Percentiles rank a stretch among this genome's conserved stretches.
These are phyloP conservation scores for Eucalyptus marginata DNA, from an alignment of 345 rosid species.

Conservation along the genomic window DNA sequence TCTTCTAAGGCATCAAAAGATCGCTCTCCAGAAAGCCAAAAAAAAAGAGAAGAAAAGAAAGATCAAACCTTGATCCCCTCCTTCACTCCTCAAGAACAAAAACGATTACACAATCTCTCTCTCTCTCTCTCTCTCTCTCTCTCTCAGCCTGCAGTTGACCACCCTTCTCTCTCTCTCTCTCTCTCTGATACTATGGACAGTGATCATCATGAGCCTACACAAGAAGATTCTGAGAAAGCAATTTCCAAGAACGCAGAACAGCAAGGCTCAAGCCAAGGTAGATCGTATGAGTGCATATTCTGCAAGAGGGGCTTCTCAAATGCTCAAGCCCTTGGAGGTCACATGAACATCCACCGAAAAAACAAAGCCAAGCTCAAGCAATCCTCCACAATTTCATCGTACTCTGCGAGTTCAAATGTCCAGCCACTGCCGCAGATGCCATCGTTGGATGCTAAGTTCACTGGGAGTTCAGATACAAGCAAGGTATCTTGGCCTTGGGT, in stretches of 20 bases:
- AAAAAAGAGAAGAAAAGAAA: neutral
- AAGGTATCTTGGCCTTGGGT: slow-evolving; percentile 3
- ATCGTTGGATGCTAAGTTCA: neutral
- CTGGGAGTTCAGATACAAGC: neutral
- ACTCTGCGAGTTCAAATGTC: neutral
- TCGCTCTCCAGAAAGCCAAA: neutral
- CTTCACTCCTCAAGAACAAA: neutral
- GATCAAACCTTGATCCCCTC: neutral
- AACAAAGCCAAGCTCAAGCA: slow-evolving; percentile 66
- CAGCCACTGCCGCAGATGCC: neutral
- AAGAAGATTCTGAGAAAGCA: neutral
- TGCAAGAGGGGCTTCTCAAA: slow-evolving; percentile 88
- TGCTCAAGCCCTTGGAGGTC: slow-evolving; percentile 92
- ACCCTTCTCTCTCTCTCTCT: neutral
- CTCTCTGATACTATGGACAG: neutral
- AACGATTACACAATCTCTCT: neutral
- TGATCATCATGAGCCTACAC: neutral
- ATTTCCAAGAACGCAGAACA: neutral
- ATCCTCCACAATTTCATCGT: neutral
- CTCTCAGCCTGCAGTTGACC: neutral
- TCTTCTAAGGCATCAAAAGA: neutral
- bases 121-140: neutral
- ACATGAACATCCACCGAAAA: slow-evolving; percentile 89
- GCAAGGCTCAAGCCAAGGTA: slow-evolving; percentile 5
- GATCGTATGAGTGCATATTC: slow-evolving; percentile 66